phyloP scores from a whole-genome alignment of 2,329 filamentous ascomycete species.

The Fusarium aywerte region DNA sequence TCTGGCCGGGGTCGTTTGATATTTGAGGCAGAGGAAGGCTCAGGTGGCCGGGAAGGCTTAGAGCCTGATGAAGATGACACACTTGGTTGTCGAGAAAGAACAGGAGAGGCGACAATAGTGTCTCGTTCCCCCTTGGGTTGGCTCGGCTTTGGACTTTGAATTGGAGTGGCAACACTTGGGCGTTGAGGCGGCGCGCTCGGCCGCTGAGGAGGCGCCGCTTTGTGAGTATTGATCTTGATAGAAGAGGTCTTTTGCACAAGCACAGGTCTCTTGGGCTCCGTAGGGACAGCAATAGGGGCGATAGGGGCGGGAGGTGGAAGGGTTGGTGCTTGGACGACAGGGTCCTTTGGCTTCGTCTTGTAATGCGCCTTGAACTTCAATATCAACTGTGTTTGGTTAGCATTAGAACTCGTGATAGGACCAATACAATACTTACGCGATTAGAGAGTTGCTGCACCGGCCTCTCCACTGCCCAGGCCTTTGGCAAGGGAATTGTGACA shows the following conservation, averaged over 20 bases:
- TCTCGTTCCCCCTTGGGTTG: conserved; percentile 36
- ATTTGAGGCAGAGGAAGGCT: conserved; percentile 36
- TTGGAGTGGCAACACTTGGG: conserved; percentile 4
- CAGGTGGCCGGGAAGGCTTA: conserved; percentile 35
- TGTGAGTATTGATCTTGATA: conserved; percentile 55
- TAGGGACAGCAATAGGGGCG: conserved; percentile 1
- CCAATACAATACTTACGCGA: conserved; percentile 47
- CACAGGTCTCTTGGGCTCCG: conserved; percentile 46
- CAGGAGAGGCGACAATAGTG: conserved; percentile 45
- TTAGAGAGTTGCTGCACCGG: conserved; percentile 51
- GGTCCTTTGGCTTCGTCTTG: conserved; percentile 50
- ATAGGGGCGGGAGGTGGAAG: conserved; percentile 26
- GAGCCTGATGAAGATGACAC: conserved; percentile 34
- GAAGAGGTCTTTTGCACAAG: conserved; percentile 50
- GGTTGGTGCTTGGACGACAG: conserved; percentile 39
- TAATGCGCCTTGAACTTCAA: conserved; percentile 55
- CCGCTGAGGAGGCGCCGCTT: conserved; percentile 28
- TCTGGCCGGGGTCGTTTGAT: conserved; percentile 54
- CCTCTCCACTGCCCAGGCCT: conserved; percentile 55
- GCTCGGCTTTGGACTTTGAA: conserved; percentile 23
- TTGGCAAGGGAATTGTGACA: conserved; percentile 55
- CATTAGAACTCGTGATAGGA: background rate
- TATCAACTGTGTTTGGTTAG: conserved; percentile 49
- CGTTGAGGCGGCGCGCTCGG: conserved; percentile 31
- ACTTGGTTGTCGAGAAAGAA: conserved; percentile 41